These are phyloP conservation scores for Fusarium sp. DNA, from an alignment of 2,329 filamentous ascomycete species.

Conservation along the genomic window DNA sequence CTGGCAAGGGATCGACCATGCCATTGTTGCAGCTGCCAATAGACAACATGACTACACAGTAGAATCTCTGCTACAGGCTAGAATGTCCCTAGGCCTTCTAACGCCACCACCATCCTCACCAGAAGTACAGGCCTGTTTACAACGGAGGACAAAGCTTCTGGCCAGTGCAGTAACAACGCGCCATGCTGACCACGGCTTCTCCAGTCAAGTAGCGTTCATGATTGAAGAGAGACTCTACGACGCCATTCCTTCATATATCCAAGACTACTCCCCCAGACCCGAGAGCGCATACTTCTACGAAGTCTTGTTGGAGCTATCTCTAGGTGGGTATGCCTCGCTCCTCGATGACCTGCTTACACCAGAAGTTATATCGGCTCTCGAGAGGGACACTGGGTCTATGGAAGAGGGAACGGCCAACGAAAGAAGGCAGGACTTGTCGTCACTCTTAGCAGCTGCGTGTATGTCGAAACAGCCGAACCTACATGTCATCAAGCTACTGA, in stretches of 20 bases:
- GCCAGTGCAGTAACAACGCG: fast-evolving
- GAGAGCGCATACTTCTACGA: too few relatives aligned
- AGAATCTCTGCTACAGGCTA: neutral
- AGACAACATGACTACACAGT: neutral
- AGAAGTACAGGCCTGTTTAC: neutral
- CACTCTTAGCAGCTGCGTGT: neutral
- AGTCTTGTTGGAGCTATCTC: too few relatives aligned
- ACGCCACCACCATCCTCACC: too few relatives aligned
- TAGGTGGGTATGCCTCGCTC: neutral
- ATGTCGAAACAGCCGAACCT: neutral
- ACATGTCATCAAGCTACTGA: neutral
- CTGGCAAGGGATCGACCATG: neutral
- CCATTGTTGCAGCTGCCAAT: neutral
- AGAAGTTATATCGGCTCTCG: neutral
- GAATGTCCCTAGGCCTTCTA: neutral
- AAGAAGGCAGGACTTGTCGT: neutral
- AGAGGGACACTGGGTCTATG: fast-evolving
- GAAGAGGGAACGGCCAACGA: neutral
- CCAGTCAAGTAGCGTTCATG: too few relatives aligned
- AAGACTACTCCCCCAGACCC: too few relatives aligned
- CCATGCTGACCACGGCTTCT: neutral
- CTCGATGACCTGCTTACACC: neutral
- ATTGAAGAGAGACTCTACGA: too few relatives aligned
- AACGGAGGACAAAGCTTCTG: neutral
- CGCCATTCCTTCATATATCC: too few relatives aligned